A percentile compares a stretch with the other conserved stretches of the same genome.
These are phyloP conservation scores for Lithohypha guttulata DNA, from an alignment of 2,329 filamentous ascomycete species.

Conservation along the genomic window DNA sequence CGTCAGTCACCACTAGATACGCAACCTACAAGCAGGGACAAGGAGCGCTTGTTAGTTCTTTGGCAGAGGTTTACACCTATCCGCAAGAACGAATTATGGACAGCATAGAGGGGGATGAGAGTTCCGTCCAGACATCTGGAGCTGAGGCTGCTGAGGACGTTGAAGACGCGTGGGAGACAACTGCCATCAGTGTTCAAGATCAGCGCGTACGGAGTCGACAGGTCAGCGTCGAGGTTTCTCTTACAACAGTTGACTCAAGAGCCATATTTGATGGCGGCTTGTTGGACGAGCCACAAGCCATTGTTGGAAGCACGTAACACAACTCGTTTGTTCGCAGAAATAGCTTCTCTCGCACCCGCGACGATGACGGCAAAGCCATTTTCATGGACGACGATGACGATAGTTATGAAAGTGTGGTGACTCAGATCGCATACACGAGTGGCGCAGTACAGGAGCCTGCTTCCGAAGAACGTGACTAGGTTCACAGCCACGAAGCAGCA, in stretches of 20 bases:
- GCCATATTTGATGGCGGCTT: not conserved
- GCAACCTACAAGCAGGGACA: no score
- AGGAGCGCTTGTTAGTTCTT: not conserved
- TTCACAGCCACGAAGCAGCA: no score
- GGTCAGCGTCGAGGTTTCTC: no score
- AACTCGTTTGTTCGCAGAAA: not conserved
- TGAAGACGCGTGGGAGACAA: no score
- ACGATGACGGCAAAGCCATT: not conserved
- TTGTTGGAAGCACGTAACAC: not conserved
- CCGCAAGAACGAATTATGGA: not conserved
- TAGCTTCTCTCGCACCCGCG: constrained; percentile 1
- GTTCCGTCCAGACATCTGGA: not conserved
- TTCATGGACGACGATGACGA: not conserved
- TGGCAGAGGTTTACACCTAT: not conserved
- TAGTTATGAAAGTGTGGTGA: not conserved
- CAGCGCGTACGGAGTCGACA: no score
- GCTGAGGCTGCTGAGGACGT: not conserved
- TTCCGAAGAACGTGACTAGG: no score
- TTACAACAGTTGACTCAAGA: no score
- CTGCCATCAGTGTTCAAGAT: no score
- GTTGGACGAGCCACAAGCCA: not conserved
- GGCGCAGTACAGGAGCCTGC: no score
- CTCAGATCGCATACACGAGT: no score
- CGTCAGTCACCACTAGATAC: not conserved
- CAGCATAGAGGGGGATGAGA: not conserved